These are phyloP conservation scores for Saccharomycopsis vini DNA, from an alignment of 805 yeast genomes.

Conservation along the genomic window DNA sequence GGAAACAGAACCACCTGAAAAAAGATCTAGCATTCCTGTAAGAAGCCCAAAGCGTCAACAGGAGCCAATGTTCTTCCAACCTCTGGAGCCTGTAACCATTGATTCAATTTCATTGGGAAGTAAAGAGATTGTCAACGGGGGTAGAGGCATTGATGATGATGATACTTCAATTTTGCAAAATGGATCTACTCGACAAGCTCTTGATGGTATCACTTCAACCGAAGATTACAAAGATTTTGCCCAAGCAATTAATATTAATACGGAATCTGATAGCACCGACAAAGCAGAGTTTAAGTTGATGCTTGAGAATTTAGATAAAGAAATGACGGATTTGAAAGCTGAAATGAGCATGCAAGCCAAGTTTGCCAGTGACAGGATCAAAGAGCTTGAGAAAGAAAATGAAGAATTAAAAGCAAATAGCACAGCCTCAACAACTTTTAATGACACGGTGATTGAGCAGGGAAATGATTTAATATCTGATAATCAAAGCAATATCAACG, in stretches of 20 bases:
- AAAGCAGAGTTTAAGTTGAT: slow-evolving; percentile 23
- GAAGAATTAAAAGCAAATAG: slow-evolving; percentile 22
- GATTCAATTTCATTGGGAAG: too few species aligned
- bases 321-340: slow-evolving; percentile 30
- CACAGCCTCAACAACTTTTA: too few species aligned
- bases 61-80: neutral
- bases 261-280: neutral
- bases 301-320: slow-evolving; percentile 27
- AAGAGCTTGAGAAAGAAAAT: slow-evolving; percentile 31
- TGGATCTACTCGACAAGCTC: too few species aligned
- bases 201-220: too few species aligned
- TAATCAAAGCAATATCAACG: too few species aligned
- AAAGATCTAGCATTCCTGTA: slow-evolving; percentile 4
- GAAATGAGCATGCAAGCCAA: slow-evolving; percentile 44
- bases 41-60: slow-evolving; percentile 8
- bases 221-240: neutral
- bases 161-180: too few species aligned
- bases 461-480: too few species aligned
- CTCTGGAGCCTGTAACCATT: too few species aligned
- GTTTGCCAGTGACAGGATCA: slow-evolving; percentile 48
- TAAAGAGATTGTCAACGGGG: too few species aligned
- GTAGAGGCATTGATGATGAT: too few species aligned
- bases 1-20: too few species aligned
- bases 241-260: neutral
- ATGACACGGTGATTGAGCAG: too few species aligned